These are phyloP conservation scores for Rubia tinctorum DNA, from an alignment of 305 asterid genomes.

Conservation along the genomic window DNA sequence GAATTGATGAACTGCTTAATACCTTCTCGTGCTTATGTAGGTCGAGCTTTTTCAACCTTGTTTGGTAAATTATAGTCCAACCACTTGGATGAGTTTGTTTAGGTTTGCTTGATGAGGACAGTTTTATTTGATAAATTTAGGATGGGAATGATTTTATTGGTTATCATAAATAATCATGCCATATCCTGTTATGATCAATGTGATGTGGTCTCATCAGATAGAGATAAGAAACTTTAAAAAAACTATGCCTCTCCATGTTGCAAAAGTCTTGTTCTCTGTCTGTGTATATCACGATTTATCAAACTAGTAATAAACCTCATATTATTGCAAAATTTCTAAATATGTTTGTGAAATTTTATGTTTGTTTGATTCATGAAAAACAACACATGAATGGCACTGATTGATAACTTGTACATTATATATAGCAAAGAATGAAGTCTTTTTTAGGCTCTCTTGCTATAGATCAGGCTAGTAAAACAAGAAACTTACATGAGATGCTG, in stretches of 20 bases:
- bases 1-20: neutral
- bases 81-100: constrained; percentile 5
- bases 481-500: neutral
- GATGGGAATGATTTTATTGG: neutral
- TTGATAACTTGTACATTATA: neutral
- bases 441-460: neutral
- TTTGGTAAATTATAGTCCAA: constrained; percentile 8
- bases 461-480: neutral
- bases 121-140: neutral
- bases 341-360: neutral
- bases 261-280: too few species aligned
- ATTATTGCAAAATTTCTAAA: neutral
- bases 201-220: too few species aligned
- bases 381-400: neutral
- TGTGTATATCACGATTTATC: too few species aligned
- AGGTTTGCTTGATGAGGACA: neutral
- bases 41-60: constrained; percentile 13
- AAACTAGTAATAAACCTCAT: neutral
- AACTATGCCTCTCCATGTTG: too few species aligned
- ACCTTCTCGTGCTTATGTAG: constrained; percentile 12
- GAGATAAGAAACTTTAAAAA: too few species aligned
- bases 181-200: neutral
- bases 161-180: neutral
- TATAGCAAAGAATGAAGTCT: neutral
- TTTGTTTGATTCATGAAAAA: neutral